Base-by-base conservation (phyloP, 2,329 filamentous ascomycete genomes). In the Alternaria atra region DNA sequence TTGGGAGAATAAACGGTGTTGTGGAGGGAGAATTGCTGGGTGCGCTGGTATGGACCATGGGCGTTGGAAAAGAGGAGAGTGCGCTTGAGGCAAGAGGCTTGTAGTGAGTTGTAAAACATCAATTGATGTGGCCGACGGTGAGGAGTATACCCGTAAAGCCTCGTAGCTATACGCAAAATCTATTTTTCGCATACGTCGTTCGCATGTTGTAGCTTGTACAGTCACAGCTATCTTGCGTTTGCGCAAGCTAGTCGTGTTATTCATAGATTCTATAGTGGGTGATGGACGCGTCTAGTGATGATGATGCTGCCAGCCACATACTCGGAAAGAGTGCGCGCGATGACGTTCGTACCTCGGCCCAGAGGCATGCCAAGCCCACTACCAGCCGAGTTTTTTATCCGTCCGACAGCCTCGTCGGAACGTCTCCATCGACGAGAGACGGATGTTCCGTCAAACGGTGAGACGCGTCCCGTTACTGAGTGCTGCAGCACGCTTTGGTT, bases 41-140 rank as follows among this genome's bases (percentile, higher is more conserved):
- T 5, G 54, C 52, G 4, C 40, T 55, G 23, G 63, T 69, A 23
- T 71, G 67, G 67, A 52, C 48, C 3, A 58, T 57, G 23, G 54
- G 30, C 4, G 56, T 65, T 9, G 53, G 44, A 10, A n/a, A 25
- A 6, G 47, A 34, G 29, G 47, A 35, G 12, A 37, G 20, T 6
- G 56, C 55, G 30, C 37, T 66, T 32, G 39, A 54, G 53, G 47
- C 23, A 39, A 58, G 17, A 54, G 46, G 60, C 46, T 15, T 48
- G 17, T 23, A 48, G 5, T 23, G 13, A 20, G 30, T 48, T 15
- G 30, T 10, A 17, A 35, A 48, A 30, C 30, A 34, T 13, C 13
- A 5, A 2, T 42, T 17, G 39, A 42, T 15, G 30, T 48, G 13
- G 46, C 37, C 5, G 17, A 40, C 17, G 37, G 37, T 17, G 8